phyloP scores from a whole-genome alignment of 768 basidiomycete species.

The Mycena galericulata region DNA sequence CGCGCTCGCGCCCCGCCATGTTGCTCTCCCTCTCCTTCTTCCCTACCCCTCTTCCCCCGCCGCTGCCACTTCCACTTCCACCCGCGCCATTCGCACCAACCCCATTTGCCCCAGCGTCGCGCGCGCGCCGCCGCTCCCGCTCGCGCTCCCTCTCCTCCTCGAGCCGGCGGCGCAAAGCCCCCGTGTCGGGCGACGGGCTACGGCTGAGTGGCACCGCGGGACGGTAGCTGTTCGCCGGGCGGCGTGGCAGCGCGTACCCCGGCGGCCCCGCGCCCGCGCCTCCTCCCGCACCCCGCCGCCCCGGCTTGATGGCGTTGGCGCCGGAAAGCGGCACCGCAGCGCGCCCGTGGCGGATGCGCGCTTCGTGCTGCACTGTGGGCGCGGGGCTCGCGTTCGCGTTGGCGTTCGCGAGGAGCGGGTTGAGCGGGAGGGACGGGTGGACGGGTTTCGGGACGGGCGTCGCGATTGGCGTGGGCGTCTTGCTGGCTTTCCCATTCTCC shows the following conservation, averaged over 20 bases:
- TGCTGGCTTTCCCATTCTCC: neutral
- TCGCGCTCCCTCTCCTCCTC: conserved; percentile 15
- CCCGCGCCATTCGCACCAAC: conserved; percentile 25
- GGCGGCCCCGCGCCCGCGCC: conserved; percentile 6
- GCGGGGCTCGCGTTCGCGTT: neutral
- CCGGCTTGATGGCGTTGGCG: conserved; percentile 17
- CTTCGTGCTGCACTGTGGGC: neutral
- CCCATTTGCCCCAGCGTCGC: conserved; percentile 9
- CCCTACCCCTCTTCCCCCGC: conserved; percentile 26
- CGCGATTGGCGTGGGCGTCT: neutral
- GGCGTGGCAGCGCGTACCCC: conserved; percentile 12
- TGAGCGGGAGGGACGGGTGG: conserved; percentile 20
- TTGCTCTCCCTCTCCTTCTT: conserved; percentile 36
- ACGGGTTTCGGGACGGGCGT: neutral
- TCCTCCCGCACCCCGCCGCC: conserved; percentile 15
- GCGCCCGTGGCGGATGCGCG: neutral
- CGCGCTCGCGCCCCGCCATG: conserved; percentile 38
- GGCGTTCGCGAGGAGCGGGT: conserved; percentile 6
- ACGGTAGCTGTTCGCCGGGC: conserved; percentile 23
- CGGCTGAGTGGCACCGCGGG: conserved; percentile 6
- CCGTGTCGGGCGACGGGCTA: conserved; percentile 46
- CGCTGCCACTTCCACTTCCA: conserved; percentile 36
- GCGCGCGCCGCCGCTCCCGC: conserved; percentile 51
- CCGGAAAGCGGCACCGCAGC: neutral
- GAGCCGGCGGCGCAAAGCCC: conserved; percentile 64